These are phyloP conservation scores for Amanita fuliginea DNA, from an alignment of 768 basidiomycete species.

Conservation along the genomic window DNA sequence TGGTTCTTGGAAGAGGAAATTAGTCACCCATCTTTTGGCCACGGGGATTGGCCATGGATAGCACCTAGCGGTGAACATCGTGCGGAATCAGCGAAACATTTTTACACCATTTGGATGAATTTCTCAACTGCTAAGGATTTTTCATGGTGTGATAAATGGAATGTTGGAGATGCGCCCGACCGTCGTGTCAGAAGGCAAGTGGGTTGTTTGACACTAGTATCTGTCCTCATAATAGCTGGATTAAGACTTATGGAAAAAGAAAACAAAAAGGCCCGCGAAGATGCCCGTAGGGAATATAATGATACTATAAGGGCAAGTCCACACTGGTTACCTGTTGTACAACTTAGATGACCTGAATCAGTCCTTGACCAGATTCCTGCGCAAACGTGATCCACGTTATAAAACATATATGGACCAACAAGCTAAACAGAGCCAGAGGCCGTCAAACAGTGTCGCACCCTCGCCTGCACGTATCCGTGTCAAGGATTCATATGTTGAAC, in stretches of 20 bases:
- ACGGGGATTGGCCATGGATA: constrained; percentile 65
- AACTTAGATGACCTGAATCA: constrained; percentile 16
- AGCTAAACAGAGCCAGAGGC: constrained; percentile 19
- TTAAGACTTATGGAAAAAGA: constrained; percentile 90
- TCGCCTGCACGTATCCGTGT: constrained; percentile 17
- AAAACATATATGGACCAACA: constrained; percentile 51
- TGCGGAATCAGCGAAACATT: constrained; percentile 48
- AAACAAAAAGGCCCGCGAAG: constrained; percentile 86
- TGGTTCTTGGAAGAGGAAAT: constrained; percentile 23
- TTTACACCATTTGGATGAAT: constrained; percentile 81
- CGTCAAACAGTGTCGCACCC: constrained; percentile 19
- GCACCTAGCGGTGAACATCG: constrained; percentile 31
- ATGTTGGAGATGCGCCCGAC: constrained; percentile 76
- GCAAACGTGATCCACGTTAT: constrained; percentile 87
- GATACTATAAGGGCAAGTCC: constrained; percentile 71
- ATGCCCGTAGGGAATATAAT: constrained; percentile 84
- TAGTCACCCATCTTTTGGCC: constrained; percentile 78
- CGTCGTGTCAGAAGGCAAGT: constrained; percentile 65
- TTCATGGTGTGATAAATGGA: constrained; percentile 79
- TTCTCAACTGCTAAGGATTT: constrained; percentile 87
- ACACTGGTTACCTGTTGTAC: background rate
- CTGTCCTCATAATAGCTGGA: background rate
- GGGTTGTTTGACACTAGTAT: background rate
- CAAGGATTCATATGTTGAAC: constrained; percentile 55
- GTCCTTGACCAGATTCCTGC: constrained; percentile 66